These are phyloP conservation scores for Cicer bijugum DNA, from an alignment of 306 rosid species.

Conservation along the genomic window DNA sequence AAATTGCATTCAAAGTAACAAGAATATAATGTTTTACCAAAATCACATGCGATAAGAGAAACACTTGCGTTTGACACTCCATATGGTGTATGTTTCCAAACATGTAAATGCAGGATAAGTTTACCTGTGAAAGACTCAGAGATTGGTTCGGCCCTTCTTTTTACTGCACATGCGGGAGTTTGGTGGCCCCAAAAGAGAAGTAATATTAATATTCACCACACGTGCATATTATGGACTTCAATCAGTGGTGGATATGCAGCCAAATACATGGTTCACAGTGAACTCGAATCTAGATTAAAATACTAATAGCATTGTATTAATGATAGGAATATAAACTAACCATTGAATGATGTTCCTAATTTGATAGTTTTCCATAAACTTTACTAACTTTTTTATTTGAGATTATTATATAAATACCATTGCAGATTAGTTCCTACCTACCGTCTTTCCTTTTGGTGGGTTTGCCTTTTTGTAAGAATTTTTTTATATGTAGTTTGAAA, in stretches of 20 bases:
- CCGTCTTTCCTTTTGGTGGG: neutral
- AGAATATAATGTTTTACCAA: neutral
- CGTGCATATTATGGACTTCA: constrained; percentile 27
- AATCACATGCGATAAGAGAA: neutral
- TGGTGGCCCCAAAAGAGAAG: constrained; percentile 6
- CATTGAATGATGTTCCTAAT: constrained; percentile 23
- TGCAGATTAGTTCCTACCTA: constrained; percentile 19
- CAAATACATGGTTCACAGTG: neutral
- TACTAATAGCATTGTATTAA: neutral
- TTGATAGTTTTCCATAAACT: constrained; percentile 31
- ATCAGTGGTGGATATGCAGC: neutral
- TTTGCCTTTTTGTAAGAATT: constrained; percentile 3
- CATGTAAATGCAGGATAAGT: neutral
- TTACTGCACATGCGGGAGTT: neutral
- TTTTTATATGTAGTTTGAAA: constrained; percentile 38
- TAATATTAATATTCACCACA: constrained; percentile 20
- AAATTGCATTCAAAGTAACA: neutral
- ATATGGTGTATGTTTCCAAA: constrained; percentile 12
- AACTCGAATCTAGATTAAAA: constrained; percentile 3
- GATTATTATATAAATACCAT: neutral
- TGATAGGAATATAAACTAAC: constrained; percentile 11
- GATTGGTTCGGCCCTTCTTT: neutral
- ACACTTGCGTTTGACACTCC: neutral
- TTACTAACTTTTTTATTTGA: constrained; percentile 17
- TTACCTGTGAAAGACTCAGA: neutral